Conservation (phyloP, 352 stramenopile genomes). For the Globisporangium acanthophoron region DNA sequence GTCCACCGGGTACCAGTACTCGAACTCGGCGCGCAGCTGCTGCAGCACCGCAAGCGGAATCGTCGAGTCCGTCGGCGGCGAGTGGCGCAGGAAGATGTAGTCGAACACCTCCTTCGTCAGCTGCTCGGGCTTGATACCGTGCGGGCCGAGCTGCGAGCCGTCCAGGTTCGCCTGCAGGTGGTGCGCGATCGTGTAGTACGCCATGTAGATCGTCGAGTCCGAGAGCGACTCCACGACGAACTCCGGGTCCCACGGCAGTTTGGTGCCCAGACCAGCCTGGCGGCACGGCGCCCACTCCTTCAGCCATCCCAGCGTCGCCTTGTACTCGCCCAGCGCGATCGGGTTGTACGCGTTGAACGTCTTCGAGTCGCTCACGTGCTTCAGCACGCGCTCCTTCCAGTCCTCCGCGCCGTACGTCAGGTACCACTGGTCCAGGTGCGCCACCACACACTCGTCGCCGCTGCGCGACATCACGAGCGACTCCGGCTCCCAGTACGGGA, state of each 20-base stretch:
- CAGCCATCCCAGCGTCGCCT: slow-evolving; percentile 97
- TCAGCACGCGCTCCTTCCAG: slow-evolving; percentile 94
- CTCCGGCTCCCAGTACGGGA: slow-evolving; percentile 99
- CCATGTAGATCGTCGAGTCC: slow-evolving; percentile 99
- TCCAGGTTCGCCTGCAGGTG: slow-evolving; percentile 96
- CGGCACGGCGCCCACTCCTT: slow-evolving; percentile 99
- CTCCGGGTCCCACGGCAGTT: slow-evolving; percentile 97
- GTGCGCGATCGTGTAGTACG: slow-evolving; percentile 99
- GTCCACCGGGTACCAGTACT: slow-evolving; percentile 99
- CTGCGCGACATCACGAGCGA: slow-evolving; percentile 95
- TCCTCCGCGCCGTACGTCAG: slow-evolving; percentile 97
- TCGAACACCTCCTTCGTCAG: slow-evolving; percentile 97
- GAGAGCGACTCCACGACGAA: slow-evolving; percentile 99
- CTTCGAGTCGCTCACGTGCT: slow-evolving; percentile 91
- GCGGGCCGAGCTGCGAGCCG: slow-evolving; percentile 85
- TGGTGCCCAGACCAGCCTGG: slow-evolving; percentile 95
- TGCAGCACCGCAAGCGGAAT: slow-evolving; percentile 90
- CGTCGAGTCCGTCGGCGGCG: slow-evolving; percentile 73
- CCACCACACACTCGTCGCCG: slow-evolving; percentile 99
- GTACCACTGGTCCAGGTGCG: slow-evolving; percentile 99
- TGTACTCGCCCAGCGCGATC: slow-evolving; percentile 92
- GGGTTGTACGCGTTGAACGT: slow-evolving; percentile 95
- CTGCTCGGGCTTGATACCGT: slow-evolving; percentile 78
- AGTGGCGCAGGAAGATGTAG: slow-evolving; percentile 97
- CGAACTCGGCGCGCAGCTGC: slow-evolving; percentile 95